A percentile compares a stretch with the other conserved stretches of the same genome.
These are phyloP conservation scores for Hondaea fermentalgiana DNA, from an alignment of 108 stramenopile species.

Conservation along the genomic window DNA sequence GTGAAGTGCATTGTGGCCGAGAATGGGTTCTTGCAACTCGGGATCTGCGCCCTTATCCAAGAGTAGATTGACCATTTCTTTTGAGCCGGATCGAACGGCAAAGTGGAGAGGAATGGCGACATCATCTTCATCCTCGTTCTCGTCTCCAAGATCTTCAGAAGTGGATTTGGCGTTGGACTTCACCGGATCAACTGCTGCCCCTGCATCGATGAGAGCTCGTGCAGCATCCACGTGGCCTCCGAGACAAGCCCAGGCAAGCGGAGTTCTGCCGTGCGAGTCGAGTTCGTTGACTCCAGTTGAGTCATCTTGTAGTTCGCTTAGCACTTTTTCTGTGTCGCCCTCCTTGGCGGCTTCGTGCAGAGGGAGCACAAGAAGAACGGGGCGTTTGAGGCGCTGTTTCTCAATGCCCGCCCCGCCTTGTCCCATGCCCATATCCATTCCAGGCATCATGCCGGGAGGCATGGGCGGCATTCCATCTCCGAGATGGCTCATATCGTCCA, in stretches of 20 bases:
- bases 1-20: not conserved
- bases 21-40: not conserved
- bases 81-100: not conserved
- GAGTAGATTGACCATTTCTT: not conserved
- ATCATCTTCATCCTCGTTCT: not conserved
- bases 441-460: not conserved
- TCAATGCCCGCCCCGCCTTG: not conserved
- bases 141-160: not conserved
- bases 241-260: slow-evolving; percentile 4
- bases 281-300: not conserved
- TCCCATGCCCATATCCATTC: not conserved
- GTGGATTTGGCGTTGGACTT: not conserved
- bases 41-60: not conserved
- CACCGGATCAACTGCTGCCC: not conserved
- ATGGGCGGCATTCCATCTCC: not conserved
- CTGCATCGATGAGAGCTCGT: not conserved
- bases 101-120: not conserved
- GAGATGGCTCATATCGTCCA: not conserved
- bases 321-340: not conserved
- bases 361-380: not conserved
- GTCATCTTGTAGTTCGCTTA: not conserved
- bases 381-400: not conserved
- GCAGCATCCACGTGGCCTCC: not conserved
- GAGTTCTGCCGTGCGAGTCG: not conserved
- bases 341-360: not conserved